Conservation (phyloP, 345 rosid species). For the Microcos paniculata region DNA sequence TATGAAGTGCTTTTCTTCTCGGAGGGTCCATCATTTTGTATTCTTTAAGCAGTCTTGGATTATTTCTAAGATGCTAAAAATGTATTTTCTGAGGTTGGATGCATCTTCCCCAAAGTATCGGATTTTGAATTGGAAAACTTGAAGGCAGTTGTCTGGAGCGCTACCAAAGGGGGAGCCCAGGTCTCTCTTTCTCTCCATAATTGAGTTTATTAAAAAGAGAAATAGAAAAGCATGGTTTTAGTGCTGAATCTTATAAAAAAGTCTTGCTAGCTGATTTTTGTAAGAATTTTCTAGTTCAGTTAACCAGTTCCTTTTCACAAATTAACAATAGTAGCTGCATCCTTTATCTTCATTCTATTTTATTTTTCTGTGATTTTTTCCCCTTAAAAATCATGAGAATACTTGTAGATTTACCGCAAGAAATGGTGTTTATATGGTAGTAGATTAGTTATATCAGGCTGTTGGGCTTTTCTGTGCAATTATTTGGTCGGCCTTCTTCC, state of each 20-base stretch:
- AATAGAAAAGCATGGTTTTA: neutral
- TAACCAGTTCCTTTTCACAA: neutral
- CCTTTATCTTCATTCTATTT: neutral
- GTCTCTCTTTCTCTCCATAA: slow-evolving; percentile 29
- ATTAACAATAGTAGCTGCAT: neutral
- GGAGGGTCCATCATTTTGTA: neutral
- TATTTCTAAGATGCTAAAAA: slow-evolving; percentile 6
- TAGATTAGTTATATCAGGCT: neutral
- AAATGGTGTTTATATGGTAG: neutral
- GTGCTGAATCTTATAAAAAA: neutral
- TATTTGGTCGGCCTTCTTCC: neutral
- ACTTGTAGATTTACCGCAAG: neutral
- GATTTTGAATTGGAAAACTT: slow-evolving; percentile 50
- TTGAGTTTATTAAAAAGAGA: neutral
- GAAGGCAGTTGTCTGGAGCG: slow-evolving; percentile 38
- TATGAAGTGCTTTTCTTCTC: neutral
- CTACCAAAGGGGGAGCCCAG: slow-evolving; percentile 42
- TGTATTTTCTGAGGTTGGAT: slow-evolving; percentile 51
- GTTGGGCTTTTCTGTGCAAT: slow-evolving; percentile 18
- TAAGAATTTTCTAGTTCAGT: too few relatives aligned
- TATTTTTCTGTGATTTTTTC: neutral
- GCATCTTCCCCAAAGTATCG: slow-evolving; percentile 49
- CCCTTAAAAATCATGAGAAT: neutral
- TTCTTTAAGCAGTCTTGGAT: neutral
- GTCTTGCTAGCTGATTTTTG: neutral